Evolutionary conservation across 2,329 filamentous ascomycete genomes (phyloP).

Genomic region (Aureobasidium sp.): DNA sequence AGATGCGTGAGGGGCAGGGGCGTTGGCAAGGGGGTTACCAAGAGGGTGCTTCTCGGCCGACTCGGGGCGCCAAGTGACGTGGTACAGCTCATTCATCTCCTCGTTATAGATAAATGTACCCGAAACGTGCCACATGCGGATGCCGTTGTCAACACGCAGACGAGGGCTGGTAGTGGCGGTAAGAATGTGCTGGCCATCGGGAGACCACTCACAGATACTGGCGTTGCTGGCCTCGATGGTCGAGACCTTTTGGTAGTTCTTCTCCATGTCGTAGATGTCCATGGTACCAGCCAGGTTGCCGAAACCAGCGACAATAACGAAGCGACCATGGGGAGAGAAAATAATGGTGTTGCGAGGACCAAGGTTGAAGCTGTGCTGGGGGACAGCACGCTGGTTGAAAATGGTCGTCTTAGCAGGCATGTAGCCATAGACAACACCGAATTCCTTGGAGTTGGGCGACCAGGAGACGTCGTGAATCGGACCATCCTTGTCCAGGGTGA

Average conservation of each 20-base stretch:
- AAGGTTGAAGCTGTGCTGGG: conserved; percentile 77
- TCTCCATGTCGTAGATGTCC: conserved; percentile 93
- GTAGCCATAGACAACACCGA: conserved; percentile 94
- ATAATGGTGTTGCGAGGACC: conserved; percentile 88
- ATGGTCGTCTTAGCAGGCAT: conserved; percentile 99
- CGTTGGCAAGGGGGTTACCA: conserved; percentile 62
- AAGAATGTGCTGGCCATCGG: conserved; percentile 89
- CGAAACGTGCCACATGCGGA: conserved; percentile 89
- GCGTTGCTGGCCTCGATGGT: conserved; percentile 95
- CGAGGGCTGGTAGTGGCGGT: conserved; percentile 96
- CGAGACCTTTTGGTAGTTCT: conserved; percentile 84
- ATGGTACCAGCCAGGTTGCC: conserved; percentile 96
- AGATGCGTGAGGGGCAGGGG: conserved; percentile 74
- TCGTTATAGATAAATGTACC: conserved; percentile 90
- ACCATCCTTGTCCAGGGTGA: conserved; percentile 90
- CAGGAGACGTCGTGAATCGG: conserved; percentile 98
- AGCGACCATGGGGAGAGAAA: conserved; percentile 89
- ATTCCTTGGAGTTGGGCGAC: conserved; percentile 96
- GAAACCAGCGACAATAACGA: conserved; percentile 90
- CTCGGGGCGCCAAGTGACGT: conserved; percentile 76
- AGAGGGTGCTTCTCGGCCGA: conserved; percentile 50
- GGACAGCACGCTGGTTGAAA: conserved; percentile 81
- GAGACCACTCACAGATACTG: conserved; percentile 94
- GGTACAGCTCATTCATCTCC: conserved; percentile 90
- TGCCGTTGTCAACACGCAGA: conserved; percentile 90